phyloP scores from a whole-genome alignment of 2,329 filamentous ascomycete species.

The Salinomyces thailandicus region DNA sequence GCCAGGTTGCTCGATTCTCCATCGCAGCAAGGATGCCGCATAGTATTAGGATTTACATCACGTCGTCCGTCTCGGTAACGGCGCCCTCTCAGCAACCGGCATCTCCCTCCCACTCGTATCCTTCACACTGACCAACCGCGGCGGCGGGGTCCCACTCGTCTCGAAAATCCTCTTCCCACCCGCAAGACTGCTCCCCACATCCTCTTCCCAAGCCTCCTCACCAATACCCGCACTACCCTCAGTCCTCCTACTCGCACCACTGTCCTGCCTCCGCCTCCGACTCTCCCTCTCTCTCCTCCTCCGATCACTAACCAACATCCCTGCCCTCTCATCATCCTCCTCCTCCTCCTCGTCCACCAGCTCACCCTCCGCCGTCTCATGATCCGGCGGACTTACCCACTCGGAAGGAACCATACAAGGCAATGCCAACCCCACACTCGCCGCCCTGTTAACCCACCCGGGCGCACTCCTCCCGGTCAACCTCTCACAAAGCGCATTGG shows the following conservation, averaged over 20 bases:
- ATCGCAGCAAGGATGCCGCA: too few species aligned
- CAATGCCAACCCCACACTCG: constrained; percentile 68
- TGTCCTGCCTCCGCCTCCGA: constrained; percentile 19
- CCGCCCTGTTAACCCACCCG: constrained; percentile 69
- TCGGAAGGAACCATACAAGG: constrained; percentile 74
- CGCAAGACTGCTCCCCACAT: constrained; percentile 11
- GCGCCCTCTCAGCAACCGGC: constrained; percentile 36
- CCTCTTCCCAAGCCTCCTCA: background rate
- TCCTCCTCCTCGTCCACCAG: constrained; percentile 50
- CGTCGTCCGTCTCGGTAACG: constrained; percentile 24
- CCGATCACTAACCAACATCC: constrained; percentile 18
- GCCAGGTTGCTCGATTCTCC: too few species aligned
- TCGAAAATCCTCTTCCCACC: constrained; percentile 16
- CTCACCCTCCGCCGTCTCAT: constrained; percentile 60
- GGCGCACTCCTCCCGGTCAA: constrained; percentile 63
- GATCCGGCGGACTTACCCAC: constrained; percentile 71
- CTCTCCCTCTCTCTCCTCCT: constrained; percentile 17
- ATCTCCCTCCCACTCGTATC: constrained; percentile 34
- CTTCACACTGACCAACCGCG: constrained; percentile 23
- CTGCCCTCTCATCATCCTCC: constrained; percentile 43
- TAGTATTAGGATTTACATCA: too few species aligned
- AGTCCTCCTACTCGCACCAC: constrained; percentile 5
- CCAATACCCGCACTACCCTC: background rate
- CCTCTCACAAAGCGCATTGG: constrained; percentile 60
- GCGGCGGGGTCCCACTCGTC: constrained; percentile 17